Conservation (phyloP, 345 rosid genomes). For the Populus ilicifolia region DNA sequence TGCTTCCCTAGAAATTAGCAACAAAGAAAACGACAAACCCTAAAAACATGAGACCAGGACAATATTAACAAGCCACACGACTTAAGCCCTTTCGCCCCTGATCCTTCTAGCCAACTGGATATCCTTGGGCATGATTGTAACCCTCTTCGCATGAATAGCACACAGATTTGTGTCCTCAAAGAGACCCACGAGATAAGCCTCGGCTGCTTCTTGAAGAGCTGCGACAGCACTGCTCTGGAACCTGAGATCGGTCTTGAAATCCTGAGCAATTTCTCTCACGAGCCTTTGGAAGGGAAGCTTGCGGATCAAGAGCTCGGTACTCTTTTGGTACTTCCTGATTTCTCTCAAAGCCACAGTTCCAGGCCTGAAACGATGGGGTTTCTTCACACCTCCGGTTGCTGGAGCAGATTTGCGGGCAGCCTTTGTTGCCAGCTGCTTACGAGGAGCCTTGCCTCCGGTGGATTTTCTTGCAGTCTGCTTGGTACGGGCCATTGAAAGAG, state of each 20-base stretch:
- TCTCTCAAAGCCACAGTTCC: conserved; percentile 12
- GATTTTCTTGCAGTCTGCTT: conserved; percentile 19
- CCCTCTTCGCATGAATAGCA: conserved; percentile 16
- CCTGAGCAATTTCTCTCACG: conserved; percentile 21
- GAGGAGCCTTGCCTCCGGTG: conserved; percentile 16
- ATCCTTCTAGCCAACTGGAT: conserved; percentile 16
- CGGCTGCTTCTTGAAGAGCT: conserved; percentile 8
- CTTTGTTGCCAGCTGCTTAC: conserved; percentile 15
- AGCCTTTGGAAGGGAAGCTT: conserved; percentile 19
- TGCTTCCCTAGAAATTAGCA: no score
- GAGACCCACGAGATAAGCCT: conserved; percentile 14
- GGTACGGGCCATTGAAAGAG: conserved; percentile 7
- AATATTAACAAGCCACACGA: background rate
- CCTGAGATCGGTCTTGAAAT: conserved; percentile 17
- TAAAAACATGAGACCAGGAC: background rate
- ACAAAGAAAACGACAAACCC: background rate
- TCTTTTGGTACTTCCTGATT: conserved; percentile 19
- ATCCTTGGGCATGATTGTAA: conserved; percentile 17
- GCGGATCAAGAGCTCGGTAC: conserved; percentile 14
- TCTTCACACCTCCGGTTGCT: conserved; percentile 20
- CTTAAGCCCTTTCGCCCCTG: conserved; percentile 15
- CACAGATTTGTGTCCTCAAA: conserved; percentile 10
- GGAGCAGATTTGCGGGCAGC: conserved; percentile 15
- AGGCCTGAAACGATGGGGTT: conserved; percentile 20
- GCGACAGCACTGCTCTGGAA: conserved; percentile 14